Base-by-base conservation (phyloP, 2,329 filamentous ascomycete species). In the Sarocladium oryzae region DNA sequence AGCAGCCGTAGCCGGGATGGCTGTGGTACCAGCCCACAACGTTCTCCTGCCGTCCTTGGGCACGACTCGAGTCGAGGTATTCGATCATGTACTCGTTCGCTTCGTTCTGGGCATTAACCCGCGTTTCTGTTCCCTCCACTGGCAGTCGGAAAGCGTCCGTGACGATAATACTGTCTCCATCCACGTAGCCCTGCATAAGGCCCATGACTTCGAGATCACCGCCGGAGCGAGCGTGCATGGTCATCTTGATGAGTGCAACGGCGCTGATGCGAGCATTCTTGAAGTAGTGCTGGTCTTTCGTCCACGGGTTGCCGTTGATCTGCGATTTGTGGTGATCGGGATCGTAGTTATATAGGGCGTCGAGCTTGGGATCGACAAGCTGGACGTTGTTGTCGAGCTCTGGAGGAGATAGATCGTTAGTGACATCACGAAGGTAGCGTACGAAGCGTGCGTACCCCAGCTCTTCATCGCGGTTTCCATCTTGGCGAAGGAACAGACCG, bases 21-120 rank as follows among this genome's bases (percentile, higher is more conserved):
- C 86, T 92, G 70, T 99, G 93, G 69, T 99, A 99, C 93, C 93
- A 99, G 16, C 93, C 93, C 15, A 99, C 87, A 0, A 89, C 88
- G 66, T 99, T 97, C 70, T 99, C 93, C 66, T 85, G 75, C 52
- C 91, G 74, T 58, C 66, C 89, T 79, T 74, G 88, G 63, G 91
- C 84, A 53, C 92, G 80, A 59, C 86, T 87, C 2, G 84, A 74
- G 59, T 85, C 77, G 24, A 95, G 78, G 64, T 95, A 97, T 57
- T 88, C 82, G 51, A 96, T 84, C 75, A 97, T 89, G 73, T 97
- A 99, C 73, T 97, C 93, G 72, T 97, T 95, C 51, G 92, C 93
- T 60, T 97, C 91, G 58, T 87, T 86, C 63, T 96, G 90, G 0
- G 93, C 93, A 66, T 99, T 99, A 60, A 99, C 93, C 55, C 93